phyloP scores from a whole-genome alignment of 345 rosid species.

The Eucalyptus decipiens region DNA sequence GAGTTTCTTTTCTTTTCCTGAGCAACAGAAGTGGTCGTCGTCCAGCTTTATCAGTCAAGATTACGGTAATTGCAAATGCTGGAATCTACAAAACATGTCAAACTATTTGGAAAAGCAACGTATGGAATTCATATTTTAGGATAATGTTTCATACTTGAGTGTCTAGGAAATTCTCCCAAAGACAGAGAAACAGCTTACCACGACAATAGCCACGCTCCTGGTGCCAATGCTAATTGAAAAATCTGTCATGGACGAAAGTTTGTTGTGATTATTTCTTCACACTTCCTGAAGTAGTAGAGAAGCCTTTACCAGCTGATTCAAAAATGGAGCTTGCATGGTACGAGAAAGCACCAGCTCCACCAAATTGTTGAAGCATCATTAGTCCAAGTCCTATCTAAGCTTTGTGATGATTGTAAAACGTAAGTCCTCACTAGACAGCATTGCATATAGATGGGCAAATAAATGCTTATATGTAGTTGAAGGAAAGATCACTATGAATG shows the following conservation, averaged over 20 bases:
- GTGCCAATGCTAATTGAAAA: conserved; percentile 28
- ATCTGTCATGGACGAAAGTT: background rate
- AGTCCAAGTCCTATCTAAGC: conserved; percentile 47
- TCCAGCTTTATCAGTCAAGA: conserved; percentile 37
- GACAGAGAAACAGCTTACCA: conserved; percentile 1
- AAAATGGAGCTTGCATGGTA: conserved; percentile 34
- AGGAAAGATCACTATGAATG: conserved; percentile 27
- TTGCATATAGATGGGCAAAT: background rate
- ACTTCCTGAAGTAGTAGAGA: background rate
- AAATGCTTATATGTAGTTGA: background rate
- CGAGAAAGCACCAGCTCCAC: conserved; percentile 28
- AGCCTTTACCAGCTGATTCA: conserved; percentile 31
- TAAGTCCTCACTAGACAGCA: background rate
- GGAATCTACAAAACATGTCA: background rate
- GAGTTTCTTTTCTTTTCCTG: background rate
- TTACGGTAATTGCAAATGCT: conserved; percentile 20
- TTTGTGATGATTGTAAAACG: background rate
- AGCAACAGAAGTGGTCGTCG: conserved; percentile 44
- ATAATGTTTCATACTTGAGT: background rate
- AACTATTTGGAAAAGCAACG: background rate
- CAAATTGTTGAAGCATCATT: conserved; percentile 51
- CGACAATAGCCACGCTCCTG: conserved; percentile 16
- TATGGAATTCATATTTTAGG: background rate
- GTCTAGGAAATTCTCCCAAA: background rate
- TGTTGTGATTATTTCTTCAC: background rate